Evolutionary conservation across 2,329 filamentous ascomycete genomes (phyloP), one percentile per base, ranked within the genome.

Genomic region (Dactylonectria macrodidyma): DNA sequence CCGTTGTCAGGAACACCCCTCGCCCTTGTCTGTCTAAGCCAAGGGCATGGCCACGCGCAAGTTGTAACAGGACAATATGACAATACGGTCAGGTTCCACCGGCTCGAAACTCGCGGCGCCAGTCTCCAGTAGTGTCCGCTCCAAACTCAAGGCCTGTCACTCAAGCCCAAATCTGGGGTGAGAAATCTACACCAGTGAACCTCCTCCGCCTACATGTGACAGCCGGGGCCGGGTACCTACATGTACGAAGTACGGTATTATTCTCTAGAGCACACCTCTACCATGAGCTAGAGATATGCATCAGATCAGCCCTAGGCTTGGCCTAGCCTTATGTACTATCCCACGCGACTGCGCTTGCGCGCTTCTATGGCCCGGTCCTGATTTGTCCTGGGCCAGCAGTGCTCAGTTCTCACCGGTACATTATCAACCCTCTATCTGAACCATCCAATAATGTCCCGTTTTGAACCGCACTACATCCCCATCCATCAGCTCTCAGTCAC

Each of bases 151-250:
- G 56, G 61, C 59, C 69, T 63, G 51, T 71, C 72, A 71, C 60
- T 66, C 60, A 61, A 67, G 52, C 62, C 66, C 56, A 67, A 75
- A 75, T 75, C 73, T 38, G 73, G 73, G 73, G 70, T 73, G 72
- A 65, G 67, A 58, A 48, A 19, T 61, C 54, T 58, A 47, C 63
- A n/a, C 26, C 8, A 48, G 33, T 38, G 46, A 10, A 33, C 65
- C 47, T 70, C 65, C 47, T 70, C 73, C 73, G 71, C 71, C 65
- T 68, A 73, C 55, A 67, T 75, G 73, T 65, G 70, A 75, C 73
- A 70, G 57, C 69, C 65, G 63, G 63, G 67, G 69, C 69, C 71
- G 70, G 69, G 71, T 75, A 72, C 65, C 70, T 61, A 64, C 72
- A 74, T 30, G 26, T 30, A 30, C 26, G 26, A 7, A 30, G 4